A percentile compares a stretch with the other conserved stretches of the same genome.
These are phyloP conservation scores for Irineochytrium annulatum DNA, from an alignment of 192 early-diverging fungal genomes.

Conservation along the genomic window DNA sequence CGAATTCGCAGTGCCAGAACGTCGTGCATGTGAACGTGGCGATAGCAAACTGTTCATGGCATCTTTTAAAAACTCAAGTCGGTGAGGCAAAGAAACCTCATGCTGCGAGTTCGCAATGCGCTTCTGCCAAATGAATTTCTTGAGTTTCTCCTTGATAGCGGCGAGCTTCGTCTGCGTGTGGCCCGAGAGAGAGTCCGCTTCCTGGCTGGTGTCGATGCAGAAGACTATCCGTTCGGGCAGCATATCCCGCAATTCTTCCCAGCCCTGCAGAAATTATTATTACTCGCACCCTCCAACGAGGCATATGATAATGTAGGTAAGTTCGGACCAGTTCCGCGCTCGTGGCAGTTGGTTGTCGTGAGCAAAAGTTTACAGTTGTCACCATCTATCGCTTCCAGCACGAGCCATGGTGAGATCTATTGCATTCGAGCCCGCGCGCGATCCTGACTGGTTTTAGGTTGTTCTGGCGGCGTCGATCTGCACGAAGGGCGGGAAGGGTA, in stretches of 20 bases:
- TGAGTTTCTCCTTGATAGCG: not conserved
- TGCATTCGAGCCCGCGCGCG: not conserved
- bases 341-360: not conserved
- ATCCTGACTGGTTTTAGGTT: slow-evolving; percentile 56
- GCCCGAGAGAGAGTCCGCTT: not conserved
- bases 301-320: slow-evolving; percentile 5
- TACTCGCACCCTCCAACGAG: slow-evolving; percentile 7
- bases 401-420: not conserved
- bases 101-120: not conserved
- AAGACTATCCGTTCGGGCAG: slow-evolving; percentile 17
- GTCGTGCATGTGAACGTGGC: slow-evolving; percentile 8
- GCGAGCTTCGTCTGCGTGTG: not conserved
- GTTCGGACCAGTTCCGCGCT: not conserved
- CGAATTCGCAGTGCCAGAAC: slow-evolving; percentile 13
- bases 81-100: not conserved
- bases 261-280: not conserved
- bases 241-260: not conserved
- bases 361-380: too few relatives aligned
- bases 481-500: slow-evolving; percentile 93
- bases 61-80: not conserved
- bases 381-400: not conserved
- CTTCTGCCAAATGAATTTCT: slow-evolving; percentile 5
- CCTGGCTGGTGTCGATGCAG: slow-evolving; percentile 6
- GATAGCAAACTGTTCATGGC: slow-evolving; percentile 22
- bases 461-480: slow-evolving; percentile 87